Percentiles rank a stretch among this genome's conserved stretches.
phyloP scores from a whole-genome alignment of 495 filamentous ascomycete genomes.

The Aspergillus sclerotioniger region DNA sequence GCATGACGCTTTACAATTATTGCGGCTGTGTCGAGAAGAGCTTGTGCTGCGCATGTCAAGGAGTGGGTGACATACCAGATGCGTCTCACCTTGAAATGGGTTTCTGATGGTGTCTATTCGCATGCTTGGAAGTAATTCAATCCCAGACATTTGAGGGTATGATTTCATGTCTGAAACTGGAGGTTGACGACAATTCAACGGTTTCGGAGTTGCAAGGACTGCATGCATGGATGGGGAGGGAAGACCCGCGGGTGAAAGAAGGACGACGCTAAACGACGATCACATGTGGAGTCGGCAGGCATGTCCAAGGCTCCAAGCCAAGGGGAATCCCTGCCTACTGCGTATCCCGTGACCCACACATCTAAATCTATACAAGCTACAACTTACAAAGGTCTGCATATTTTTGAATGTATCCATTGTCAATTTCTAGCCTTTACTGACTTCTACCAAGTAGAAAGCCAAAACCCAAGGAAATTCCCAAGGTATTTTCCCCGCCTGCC shows the following conservation, averaged over 20 bases:
- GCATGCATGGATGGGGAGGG: no score
- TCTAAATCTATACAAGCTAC: not conserved
- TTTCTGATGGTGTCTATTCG: not conserved
- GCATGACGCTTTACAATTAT: not conserved
- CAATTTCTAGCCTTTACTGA: not conserved
- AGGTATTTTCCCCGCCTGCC: slow-evolving; percentile 14
- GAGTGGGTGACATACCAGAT: not conserved
- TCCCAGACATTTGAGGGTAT: no score
- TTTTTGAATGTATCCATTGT: not conserved
- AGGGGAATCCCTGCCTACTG: no score
- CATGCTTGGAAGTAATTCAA: not conserved
- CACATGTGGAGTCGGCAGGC: no score
- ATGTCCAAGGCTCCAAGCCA: no score
- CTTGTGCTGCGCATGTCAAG: not conserved
- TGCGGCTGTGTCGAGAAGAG: not conserved
- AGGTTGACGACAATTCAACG: no score
- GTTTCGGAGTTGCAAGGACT: no score
- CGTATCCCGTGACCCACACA: no score
- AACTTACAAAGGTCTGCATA: not conserved
- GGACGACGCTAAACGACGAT: no score
- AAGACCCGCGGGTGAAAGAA: no score
- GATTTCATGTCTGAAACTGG: no score
- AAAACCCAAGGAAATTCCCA: slow-evolving; percentile 14
- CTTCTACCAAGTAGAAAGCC: not conserved
- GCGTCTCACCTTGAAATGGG: not conserved